phyloP scores from a whole-genome alignment of 192 early-diverging fungal species.

The Coemansia reversa region DNA sequence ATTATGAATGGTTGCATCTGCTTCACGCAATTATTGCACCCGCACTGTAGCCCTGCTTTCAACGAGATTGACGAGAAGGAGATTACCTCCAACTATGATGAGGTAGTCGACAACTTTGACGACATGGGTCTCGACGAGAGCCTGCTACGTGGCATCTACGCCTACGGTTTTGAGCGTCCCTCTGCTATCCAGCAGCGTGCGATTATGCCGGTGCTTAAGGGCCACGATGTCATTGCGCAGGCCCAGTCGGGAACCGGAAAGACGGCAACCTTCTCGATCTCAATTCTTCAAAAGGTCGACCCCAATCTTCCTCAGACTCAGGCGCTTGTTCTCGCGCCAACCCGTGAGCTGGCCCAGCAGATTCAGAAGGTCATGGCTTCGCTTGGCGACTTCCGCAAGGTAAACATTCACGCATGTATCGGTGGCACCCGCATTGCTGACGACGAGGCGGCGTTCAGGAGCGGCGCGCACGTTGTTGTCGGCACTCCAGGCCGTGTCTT shows the following conservation, averaged over 20 bases:
- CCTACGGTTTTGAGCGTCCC: constrained; percentile 97
- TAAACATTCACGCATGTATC: constrained; percentile 94
- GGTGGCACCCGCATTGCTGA: constrained; percentile 95
- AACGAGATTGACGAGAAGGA: constrained; percentile 43
- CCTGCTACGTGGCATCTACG: constrained; percentile 96
- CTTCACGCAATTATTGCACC: too few species aligned
- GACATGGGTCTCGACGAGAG: constrained; percentile 90
- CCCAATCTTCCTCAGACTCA: constrained; percentile 75
- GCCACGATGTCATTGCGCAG: constrained; percentile 99
- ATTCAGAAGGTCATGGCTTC: constrained; percentile 95
- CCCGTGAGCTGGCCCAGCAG: constrained; percentile 97
- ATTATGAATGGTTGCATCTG: too few species aligned
- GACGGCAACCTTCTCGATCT: constrained; percentile 99
- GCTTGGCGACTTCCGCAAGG: constrained; percentile 94
- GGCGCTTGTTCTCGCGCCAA: constrained; percentile 95
- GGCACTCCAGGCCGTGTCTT: constrained; percentile 98
- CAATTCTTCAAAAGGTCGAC: constrained; percentile 94
- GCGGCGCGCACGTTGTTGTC: constrained; percentile 89
- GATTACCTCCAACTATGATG: constrained; percentile 90
- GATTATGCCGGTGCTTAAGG: constrained; percentile 93
- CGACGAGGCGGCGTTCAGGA: constrained; percentile 77
- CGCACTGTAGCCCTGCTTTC: constrained; percentile 19
- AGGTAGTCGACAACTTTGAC: constrained; percentile 93
- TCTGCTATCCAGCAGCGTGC: constrained; percentile 97
- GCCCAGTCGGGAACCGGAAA: constrained; percentile 99